phyloP scores from a whole-genome alignment of 169 alveolate species.

The Plasmodium vinckei region DNA sequence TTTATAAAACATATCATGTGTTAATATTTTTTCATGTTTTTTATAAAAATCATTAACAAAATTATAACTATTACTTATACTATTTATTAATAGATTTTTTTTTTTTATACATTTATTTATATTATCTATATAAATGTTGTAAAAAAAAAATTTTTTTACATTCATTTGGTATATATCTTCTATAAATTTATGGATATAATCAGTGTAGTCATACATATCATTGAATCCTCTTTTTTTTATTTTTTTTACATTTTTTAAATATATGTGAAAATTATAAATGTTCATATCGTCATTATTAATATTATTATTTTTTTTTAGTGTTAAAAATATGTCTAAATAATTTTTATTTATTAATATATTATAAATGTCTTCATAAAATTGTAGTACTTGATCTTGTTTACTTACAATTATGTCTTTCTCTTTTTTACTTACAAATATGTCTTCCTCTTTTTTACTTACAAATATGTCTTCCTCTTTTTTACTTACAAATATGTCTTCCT shows the following conservation, averaged over 20 bases:
- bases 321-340: slow-evolving; percentile 22
- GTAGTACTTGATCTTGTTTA: neutral
- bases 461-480: neutral
- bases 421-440: neutral
- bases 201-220: slow-evolving; percentile 55
- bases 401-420: neutral
- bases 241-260: slow-evolving; percentile 18
- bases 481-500: neutral
- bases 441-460: neutral
- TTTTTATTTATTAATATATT: slow-evolving; percentile 15
- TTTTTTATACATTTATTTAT: slow-evolving; percentile 28
- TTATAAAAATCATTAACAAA: slow-evolving; percentile 41
- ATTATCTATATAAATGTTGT: slow-evolving; percentile 25
- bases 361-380: slow-evolving; percentile 15
- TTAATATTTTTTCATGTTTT: slow-evolving; percentile 27
- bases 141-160: slow-evolving; percentile 24
- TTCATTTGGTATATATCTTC: slow-evolving; percentile 10
- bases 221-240: slow-evolving; percentile 38
- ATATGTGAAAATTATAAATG: slow-evolving; percentile 14
- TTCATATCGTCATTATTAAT: neutral
- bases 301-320: neutral
- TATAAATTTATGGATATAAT: slow-evolving; percentile 24
- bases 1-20: slow-evolving; percentile 24
- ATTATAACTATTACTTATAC: slow-evolving; percentile 25
- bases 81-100: slow-evolving; percentile 29